These are phyloP conservation scores for Glomus cerebriforme DNA, from an alignment of 192 early-diverging fungal species.

Conservation along the genomic window DNA sequence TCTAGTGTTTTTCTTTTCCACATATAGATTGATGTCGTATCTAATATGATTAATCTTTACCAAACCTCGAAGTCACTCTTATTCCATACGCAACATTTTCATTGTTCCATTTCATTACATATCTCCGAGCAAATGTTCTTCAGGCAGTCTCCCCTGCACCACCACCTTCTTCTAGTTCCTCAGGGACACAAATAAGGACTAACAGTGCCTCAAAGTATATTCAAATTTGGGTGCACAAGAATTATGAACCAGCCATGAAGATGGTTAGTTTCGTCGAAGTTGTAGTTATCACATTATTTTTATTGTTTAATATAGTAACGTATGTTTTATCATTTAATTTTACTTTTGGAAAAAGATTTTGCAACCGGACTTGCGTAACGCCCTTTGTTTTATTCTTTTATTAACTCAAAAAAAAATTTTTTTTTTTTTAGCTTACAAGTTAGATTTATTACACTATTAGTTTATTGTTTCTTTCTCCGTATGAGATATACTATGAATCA, in stretches of 20 bases:
- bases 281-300: constrained; percentile 62
- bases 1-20: neutral
- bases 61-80: constrained; percentile 71
- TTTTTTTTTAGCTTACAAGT: constrained; percentile 44
- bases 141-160: constrained; percentile 60
- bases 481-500: constrained; percentile 70
- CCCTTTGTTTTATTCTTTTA: constrained; percentile 33
- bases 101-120: constrained; percentile 73
- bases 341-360: neutral
- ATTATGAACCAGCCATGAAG: constrained; percentile 65
- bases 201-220: constrained; percentile 50
- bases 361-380: neutral
- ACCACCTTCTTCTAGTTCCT: neutral
- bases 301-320: constrained; percentile 56
- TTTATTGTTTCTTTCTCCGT: constrained; percentile 72
- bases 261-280: constrained; percentile 72
- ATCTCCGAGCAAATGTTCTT: constrained; percentile 65
- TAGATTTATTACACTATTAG: constrained; percentile 56
- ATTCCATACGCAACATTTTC: constrained; percentile 77
- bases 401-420: constrained; percentile 8
- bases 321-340: constrained; percentile 34
- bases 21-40: neutral
- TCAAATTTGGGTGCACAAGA: constrained; percentile 54
- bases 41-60: constrained; percentile 23
- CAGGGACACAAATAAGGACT: constrained; percentile 32